A percentile compares a stretch with the other conserved stretches of the same genome.
phyloP scores from a whole-genome alignment of 768 basidiomycete genomes.

The Xerocomus spinulosus region DNA sequence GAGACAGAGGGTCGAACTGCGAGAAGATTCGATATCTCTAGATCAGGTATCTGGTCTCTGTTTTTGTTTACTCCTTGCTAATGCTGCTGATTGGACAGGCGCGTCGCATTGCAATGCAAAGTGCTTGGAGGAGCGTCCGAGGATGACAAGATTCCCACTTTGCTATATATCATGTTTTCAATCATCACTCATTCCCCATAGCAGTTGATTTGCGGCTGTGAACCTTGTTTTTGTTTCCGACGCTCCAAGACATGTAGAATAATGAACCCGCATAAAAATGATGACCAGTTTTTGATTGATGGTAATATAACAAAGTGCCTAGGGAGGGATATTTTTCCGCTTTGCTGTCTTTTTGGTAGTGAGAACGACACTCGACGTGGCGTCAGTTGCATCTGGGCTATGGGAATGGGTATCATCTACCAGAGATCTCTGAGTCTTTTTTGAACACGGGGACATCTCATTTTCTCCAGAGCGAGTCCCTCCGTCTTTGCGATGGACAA shows the following conservation, averaged over 20 bases:
- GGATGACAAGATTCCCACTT: conserved; percentile 35
- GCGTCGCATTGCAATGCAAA: conserved; percentile 82
- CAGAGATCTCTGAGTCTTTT: conserved; percentile 2
- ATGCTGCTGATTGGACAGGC: conserved; percentile 43
- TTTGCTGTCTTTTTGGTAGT: conserved; percentile 19
- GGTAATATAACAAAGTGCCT: not conserved
- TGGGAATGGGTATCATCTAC: no score
- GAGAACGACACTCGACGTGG: not conserved
- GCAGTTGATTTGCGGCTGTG: conserved; percentile 6
- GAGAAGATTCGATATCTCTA: conserved; percentile 82
- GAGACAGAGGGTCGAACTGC: conserved; percentile 69
- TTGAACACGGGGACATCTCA: not conserved
- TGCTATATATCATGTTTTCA: conserved; percentile 3
- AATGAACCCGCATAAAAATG: conserved; percentile 13
- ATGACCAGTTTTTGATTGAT: conserved; percentile 6
- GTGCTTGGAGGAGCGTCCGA: conserved; percentile 75
- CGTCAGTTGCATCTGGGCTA: not conserved
- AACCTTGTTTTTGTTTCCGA: conserved; percentile 12
- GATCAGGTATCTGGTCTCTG: conserved; percentile 65
- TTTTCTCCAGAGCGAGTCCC: not conserved
- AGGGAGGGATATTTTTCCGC: conserved; percentile 16
- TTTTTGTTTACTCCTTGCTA: not conserved
- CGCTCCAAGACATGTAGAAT: conserved; percentile 25
- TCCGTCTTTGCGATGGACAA: not conserved
- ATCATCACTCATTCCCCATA: conserved; percentile 6